A percentile compares a stretch with the other conserved stretches of the same genome.
These are phyloP conservation scores for Glycine soja DNA, from an alignment of 306 rosid species.

Conservation along the genomic window DNA sequence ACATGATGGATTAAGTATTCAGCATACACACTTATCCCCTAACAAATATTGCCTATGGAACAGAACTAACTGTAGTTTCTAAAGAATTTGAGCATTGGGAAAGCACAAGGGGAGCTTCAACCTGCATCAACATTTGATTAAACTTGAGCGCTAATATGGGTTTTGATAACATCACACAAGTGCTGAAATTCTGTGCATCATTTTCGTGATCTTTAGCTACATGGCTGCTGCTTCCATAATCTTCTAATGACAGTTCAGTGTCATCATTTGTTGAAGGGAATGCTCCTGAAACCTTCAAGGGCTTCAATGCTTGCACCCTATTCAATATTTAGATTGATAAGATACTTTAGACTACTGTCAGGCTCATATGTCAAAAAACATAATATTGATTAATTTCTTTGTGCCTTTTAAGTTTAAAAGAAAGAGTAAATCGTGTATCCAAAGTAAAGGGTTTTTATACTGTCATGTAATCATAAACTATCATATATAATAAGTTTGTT, in stretches of 20 bases:
- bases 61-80: constrained; percentile 18
- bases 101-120: constrained; percentile 78
- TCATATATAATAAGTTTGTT: not conserved
- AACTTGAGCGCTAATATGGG: constrained; percentile 83
- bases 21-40: no score
- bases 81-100: constrained; percentile 48
- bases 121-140: constrained; percentile 84
- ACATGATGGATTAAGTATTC: no score
- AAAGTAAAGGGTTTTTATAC: not conserved
- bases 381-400: not conserved
- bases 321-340: constrained; percentile 1
- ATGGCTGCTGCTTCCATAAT: not conserved
- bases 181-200: constrained; percentile 50
- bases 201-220: constrained; percentile 4
- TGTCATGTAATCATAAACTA: not conserved
- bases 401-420: not conserved
- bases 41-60: not conserved
- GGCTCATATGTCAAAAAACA: not conserved
- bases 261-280: constrained; percentile 41
- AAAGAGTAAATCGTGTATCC: not conserved
- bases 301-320: constrained; percentile 82
- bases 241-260: constrained; percentile 37
- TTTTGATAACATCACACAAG: constrained; percentile 73
- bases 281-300: constrained; percentile 58
- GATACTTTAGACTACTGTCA: not conserved